Evolutionary conservation across 805 yeast species (phyloP).

Genomic region (Sungouiella thailandica): DNA sequence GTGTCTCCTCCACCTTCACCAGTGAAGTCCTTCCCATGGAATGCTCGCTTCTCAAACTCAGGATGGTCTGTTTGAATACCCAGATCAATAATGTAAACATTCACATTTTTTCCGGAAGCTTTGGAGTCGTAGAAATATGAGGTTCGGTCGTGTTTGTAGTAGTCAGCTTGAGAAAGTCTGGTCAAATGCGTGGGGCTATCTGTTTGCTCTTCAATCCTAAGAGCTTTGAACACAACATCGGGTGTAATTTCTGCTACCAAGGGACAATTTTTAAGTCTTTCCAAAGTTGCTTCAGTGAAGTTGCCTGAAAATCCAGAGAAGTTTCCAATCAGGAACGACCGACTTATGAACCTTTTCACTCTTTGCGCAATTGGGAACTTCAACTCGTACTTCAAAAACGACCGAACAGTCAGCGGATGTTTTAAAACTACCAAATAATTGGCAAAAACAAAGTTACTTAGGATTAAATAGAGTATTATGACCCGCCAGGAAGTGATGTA

Average conservation of each 20-base stretch:
- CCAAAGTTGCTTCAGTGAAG: constrained; percentile 44
- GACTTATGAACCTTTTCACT: constrained; percentile 43
- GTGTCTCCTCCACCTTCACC: constrained; percentile 22
- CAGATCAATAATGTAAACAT: constrained; percentile 15
- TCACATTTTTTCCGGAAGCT: constrained; percentile 38
- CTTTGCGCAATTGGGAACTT: constrained; percentile 33
- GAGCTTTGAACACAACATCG: constrained; percentile 57
- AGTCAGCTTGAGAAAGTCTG: constrained; percentile 49
- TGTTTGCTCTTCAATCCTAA: constrained; percentile 39
- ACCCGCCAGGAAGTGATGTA: no score
- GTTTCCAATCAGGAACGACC: constrained; percentile 60
- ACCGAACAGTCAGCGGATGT: constrained; percentile 43
- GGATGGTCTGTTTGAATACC: constrained; percentile 10
- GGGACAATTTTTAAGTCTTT: constrained; percentile 51
- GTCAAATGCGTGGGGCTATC: constrained; percentile 64
- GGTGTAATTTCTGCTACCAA: constrained; percentile 64
- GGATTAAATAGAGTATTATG: no score
- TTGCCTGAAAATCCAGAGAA: constrained; percentile 69
- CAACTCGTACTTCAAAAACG: constrained; percentile 43
- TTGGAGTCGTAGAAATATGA: constrained; percentile 46
- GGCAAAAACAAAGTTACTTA: no score
- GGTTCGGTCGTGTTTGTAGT: constrained; percentile 9
- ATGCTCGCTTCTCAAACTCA: constrained; percentile 12
- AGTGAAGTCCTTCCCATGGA: constrained; percentile 12
- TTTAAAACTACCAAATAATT: constrained; percentile 49